Base-by-base conservation (phyloP, 2,329 filamentous ascomycete genomes). In the Nemania serpens region DNA sequence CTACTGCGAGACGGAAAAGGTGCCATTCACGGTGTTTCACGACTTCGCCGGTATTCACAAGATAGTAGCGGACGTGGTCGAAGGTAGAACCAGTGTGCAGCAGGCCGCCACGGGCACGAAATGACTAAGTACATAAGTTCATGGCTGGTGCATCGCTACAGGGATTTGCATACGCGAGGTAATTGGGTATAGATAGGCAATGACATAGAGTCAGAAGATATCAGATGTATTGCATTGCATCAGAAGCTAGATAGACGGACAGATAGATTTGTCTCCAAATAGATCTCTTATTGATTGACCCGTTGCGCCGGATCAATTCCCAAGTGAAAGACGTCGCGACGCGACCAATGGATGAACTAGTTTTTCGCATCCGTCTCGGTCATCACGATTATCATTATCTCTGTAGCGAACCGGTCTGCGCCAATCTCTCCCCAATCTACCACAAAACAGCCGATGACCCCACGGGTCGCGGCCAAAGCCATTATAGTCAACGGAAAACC, bases 21-120 rank as follows among this genome's bases (percentile, higher is more conserved):
- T 96, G 18, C 93, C 93, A 0, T 97, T 96, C 75, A 94, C 91
- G 13, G 87, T 91, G 2, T 97, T 97, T 74, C 82, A 91, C 70
- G 87, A 93, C 78, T 97, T 94, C 86, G 85, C 84, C 6, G 86
- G 88, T 65, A 97, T 97, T 71, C 81, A 91, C 49, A 81, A 84
- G 63, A 90, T 89, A 33, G 89, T 91, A 63, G 88, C 91, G 79
- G 87, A 89, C 61, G 91, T 97, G 70, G 83, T 82, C n/a, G 85
- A 85, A 34, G 91, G 91, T 22, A 88, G 89, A 74, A 84, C 83
- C 15, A 88, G 82, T 20, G 86, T 92, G 7, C 80, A 91, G 69
- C 85, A 91, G 47, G 88, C 91, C 22, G 91, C 91, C 36, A 77
- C 75, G 52, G 80, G 81, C 52, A 71, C 53, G 36, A 64, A 62